Conservation (phyloP, 2,329 filamentous ascomycete genomes). For the Exophiala alcalophila region DNA sequence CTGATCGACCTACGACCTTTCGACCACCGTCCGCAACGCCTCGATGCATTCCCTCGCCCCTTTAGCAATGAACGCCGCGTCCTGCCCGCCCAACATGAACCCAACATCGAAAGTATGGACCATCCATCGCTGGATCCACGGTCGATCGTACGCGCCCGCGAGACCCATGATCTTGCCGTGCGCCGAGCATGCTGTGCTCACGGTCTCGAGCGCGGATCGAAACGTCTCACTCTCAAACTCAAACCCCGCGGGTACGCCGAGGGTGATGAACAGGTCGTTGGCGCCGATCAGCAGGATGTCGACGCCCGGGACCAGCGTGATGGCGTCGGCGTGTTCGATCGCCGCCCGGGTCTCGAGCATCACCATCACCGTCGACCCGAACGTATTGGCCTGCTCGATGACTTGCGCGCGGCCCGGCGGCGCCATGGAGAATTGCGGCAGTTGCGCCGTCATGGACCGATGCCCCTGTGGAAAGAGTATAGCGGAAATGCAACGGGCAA, state of each 20-base stretch:
- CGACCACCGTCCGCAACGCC: not conserved
- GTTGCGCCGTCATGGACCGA: slow-evolving; percentile 16
- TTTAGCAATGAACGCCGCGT: slow-evolving; percentile 23
- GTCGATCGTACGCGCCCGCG: slow-evolving; percentile 9
- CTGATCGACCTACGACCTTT: too few relatives aligned
- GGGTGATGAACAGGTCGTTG: slow-evolving; percentile 19
- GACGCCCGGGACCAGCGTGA: slow-evolving; percentile 18
- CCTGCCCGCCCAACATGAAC: slow-evolving; percentile 22
- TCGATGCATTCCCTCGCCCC: slow-evolving; percentile 11
- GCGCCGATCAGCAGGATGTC: slow-evolving; percentile 20
- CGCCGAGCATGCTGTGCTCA: slow-evolving; percentile 10
- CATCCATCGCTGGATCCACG: slow-evolving; percentile 6
- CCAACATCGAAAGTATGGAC: slow-evolving; percentile 16
- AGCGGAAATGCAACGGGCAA: too few relatives aligned
- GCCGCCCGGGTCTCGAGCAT: slow-evolving; percentile 21
- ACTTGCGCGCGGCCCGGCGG: not conserved
- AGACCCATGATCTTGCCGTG: slow-evolving; percentile 13
- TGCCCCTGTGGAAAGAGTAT: too few relatives aligned
- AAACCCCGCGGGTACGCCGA: slow-evolving; percentile 14
- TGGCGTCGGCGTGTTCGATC: slow-evolving; percentile 16
- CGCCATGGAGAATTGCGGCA: slow-evolving; percentile 16
- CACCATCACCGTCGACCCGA: slow-evolving; percentile 18
- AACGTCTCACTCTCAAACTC: slow-evolving; percentile 16
- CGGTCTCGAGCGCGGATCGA: slow-evolving; percentile 5
- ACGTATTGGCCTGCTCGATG: slow-evolving; percentile 2